Evolutionary conservation across 805 yeast species (phyloP), one percentile per base, ranked within the genome.

Genomic region (Metschnikowia similis): DNA sequence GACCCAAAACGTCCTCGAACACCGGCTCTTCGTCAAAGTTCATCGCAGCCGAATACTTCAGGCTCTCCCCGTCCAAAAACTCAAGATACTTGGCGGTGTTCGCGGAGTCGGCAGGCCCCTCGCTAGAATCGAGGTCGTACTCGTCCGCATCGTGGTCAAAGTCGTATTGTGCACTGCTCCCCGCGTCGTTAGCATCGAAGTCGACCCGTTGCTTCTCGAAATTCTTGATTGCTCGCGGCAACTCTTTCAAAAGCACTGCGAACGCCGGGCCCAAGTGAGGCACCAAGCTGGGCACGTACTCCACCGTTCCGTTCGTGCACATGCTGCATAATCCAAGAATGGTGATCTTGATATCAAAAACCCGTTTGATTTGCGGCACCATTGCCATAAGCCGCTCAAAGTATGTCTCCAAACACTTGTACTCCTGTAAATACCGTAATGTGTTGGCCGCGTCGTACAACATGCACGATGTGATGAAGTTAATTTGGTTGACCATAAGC

Each of bases 271-370:
- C 81, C 16, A 85, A 58, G 45, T 52, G 52, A 6, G 41, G 17
- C 11, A 48, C 38, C 32, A 52, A 35, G 44, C 79, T 75, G 8
- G 80, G 72, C n/a, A 76, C 61, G 14, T 75, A 55, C 2, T 48
- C 48, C 30, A 27, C 48, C 6, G 41, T 29, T 9, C 41, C 45
- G n/a, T 43, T 43, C 11, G 38, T 43, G 27, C 46, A 43, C 31
- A 43, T 43, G 17, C 27, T 40, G 10, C 41, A 39, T 21, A 86
- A 62, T 0, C 94, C 95, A 55, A 92, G 66, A 2, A 81, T 71
- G 0, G 88, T 81, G 39, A 92, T 67, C 66, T 90, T 91, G 64
- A 89, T 74, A 66, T 92, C 98, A 60, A 79, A 87, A 2, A 89
- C 96, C 52, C 96, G 73, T 21, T 76, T 76, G 57, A 85, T 75